Base-by-base conservation (phyloP, 1,284 basidiomycete genomes). In the Vanrija sp. region DNA sequence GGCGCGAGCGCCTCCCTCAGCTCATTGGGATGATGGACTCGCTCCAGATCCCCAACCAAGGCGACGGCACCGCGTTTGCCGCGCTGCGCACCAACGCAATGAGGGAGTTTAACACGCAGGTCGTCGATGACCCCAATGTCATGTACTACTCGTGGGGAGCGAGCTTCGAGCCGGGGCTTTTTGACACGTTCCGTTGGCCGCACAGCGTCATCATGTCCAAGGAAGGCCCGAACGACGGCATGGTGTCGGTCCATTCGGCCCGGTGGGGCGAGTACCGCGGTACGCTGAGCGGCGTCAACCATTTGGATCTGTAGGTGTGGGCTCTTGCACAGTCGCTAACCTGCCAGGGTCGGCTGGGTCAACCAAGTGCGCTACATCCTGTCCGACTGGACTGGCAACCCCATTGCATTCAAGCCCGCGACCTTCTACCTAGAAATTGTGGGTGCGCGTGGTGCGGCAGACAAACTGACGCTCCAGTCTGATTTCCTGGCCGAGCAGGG, bases 61-160 rank as follows among this genome's bases (percentile, higher is more conserved):
- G 91, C 3, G 91, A 95, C 62, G 94, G 94, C 5, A 85, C 85
- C 58, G 94, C 94, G 3, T 97, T 97, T 63, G 85, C 91, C 67
- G 87, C 83, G 51, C 83, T 98, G 45, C 93, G 91, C 0, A 76
- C 86, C n/a, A 84, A 86, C 39, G 85, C 85, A 56, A 97, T 97
- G 93, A 82, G 81, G 38, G 78, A 82, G 55, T 98, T 98, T 78
- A 98, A 98, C 71, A 83, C 87, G 56, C 80, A 86, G 42, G 90
- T 89, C 0, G 86, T 88, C 0, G 86, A 97, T 66, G 82, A 86
- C 1, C 79, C 82, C 0, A 83, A 83, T 28, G 87, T 96, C 54
- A 82, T 83, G 61, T 97, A 97, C 75, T 94, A 88, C 67, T 91
- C 88, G 66, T 98, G 91, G 88, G 94, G 94, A 10, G 93, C 94